These are phyloP conservation scores for Leccinum fuscescens DNA, from an alignment of 1,284 basidiomycete species.

Conservation along the genomic window DNA sequence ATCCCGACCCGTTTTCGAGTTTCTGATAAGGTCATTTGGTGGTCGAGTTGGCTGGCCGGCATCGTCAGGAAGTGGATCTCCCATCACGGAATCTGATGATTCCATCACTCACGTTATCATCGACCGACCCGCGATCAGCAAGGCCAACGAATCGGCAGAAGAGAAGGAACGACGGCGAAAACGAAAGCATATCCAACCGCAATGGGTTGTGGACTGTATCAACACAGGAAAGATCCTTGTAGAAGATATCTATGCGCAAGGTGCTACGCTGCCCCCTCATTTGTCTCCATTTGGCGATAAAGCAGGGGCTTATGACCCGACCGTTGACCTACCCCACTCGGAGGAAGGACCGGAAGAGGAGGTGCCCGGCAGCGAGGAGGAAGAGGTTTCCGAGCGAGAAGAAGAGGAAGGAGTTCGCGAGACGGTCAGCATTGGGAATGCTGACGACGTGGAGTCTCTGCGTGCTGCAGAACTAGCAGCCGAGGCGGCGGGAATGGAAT, in stretches of 20 bases:
- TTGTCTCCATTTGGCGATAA: conserved; percentile 92
- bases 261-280: conserved; percentile 89
- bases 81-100: conserved; percentile 69
- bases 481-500: conserved; percentile 86
- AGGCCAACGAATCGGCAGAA: conserved; percentile 50
- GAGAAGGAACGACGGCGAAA: conserved; percentile 64
- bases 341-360: conserved; percentile 36
- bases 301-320: conserved; percentile 76
- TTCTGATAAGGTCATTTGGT: conserved; percentile 90
- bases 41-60: conserved; percentile 88
- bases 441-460: conserved; percentile 67
- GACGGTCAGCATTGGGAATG: conserved; percentile 44
- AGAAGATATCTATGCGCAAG: conserved; percentile 86
- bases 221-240: conserved; percentile 85
- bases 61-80: conserved; percentile 82
- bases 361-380: conserved; percentile 43
- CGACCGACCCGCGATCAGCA: conserved; percentile 75
- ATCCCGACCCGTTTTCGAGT: conserved; percentile 91
- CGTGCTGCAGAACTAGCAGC: conserved; percentile 92
- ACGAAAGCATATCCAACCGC: conserved; percentile 92
- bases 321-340: conserved; percentile 40
- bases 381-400: conserved; percentile 36
- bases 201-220: conserved; percentile 97
- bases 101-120: conserved; percentile 96
- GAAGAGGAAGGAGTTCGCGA: conserved; percentile 32